These are phyloP conservation scores for Phaseolus lunatus DNA, from an alignment of 306 rosid species.

Conservation along the genomic window DNA sequence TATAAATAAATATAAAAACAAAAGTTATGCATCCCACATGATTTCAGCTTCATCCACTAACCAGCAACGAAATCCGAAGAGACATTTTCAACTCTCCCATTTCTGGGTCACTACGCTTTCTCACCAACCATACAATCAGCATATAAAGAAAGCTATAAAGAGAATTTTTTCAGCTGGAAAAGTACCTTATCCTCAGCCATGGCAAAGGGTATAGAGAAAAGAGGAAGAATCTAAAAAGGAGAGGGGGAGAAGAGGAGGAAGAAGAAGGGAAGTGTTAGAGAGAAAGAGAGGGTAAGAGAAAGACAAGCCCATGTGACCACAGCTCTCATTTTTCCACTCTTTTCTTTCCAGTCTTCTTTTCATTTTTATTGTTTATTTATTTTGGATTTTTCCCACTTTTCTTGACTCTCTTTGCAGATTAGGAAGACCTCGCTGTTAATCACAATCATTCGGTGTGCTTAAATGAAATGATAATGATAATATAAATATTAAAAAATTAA, in stretches of 20 bases:
- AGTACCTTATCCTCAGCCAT: slow-evolving; percentile 95
- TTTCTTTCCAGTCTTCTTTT: slow-evolving; percentile 13
- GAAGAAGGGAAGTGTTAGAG: slow-evolving; percentile 30
- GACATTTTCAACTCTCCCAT: not conserved
- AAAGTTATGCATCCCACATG: slow-evolving; percentile 35
- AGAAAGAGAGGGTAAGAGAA: slow-evolving; percentile 50
- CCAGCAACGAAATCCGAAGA: not conserved
- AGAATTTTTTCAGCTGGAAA: not conserved
- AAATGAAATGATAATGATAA: not conserved
- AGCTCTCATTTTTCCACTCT: slow-evolving; percentile 51
- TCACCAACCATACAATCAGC: slow-evolving; percentile 37
- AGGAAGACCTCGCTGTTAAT: slow-evolving; percentile 43
- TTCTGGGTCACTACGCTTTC: slow-evolving; percentile 23
- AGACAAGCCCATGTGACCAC: slow-evolving; percentile 96
- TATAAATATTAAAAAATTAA: not conserved
- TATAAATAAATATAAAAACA: not conserved
- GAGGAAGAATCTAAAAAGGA: not conserved
- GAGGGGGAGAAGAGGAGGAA: slow-evolving; percentile 42
- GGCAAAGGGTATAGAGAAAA: slow-evolving; percentile 41
- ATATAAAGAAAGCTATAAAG: not conserved
- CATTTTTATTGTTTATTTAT: slow-evolving; percentile 5
- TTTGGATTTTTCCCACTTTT: slow-evolving; percentile 40
- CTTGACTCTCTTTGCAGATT: slow-evolving; percentile 39
- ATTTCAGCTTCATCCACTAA: slow-evolving; percentile 7
- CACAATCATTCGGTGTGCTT: slow-evolving; percentile 45